Conservation (phyloP, 495 filamentous ascomycete species). For the Apodospora peruviana region DNA sequence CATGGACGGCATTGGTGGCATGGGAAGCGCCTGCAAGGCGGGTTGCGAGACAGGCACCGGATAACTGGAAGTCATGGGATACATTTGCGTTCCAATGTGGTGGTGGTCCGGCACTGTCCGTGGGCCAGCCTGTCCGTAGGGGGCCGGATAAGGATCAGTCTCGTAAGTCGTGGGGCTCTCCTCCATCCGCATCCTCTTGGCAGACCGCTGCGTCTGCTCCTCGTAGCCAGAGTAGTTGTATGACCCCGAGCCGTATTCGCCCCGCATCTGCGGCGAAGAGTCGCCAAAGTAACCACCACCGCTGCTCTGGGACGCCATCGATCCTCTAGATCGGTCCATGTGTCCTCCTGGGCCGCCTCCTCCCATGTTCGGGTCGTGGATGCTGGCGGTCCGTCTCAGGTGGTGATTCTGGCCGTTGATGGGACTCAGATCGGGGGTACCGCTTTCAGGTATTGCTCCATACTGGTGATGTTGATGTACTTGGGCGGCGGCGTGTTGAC, state of each 20-base stretch:
- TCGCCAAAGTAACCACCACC: slow-evolving; percentile 18
- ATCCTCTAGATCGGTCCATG: slow-evolving; percentile 13
- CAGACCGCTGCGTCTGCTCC: slow-evolving; percentile 8
- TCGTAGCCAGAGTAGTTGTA: slow-evolving; percentile 18
- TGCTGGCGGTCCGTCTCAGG: slow-evolving; percentile 13
- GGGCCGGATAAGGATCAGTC: slow-evolving; percentile 8
- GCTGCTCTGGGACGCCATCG: slow-evolving; percentile 14
- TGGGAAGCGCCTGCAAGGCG: slow-evolving; percentile 7
- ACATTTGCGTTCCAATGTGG: not conserved
- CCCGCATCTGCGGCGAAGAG: slow-evolving; percentile 18
- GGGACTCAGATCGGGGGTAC: slow-evolving; percentile 20
- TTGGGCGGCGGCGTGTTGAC: not conserved
- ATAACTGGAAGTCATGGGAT: slow-evolving; percentile 11
- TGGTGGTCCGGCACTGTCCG: slow-evolving; percentile 21
- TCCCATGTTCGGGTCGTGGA: slow-evolving; percentile 11
- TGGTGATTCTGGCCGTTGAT: slow-evolving; percentile 14
- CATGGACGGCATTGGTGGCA: slow-evolving; percentile 2
- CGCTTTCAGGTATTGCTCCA: slow-evolving; percentile 8
- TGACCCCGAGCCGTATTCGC: slow-evolving; percentile 10
- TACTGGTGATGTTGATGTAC: slow-evolving; percentile 5
- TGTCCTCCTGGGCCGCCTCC: slow-evolving; percentile 8
- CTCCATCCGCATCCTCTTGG: slow-evolving; percentile 13
- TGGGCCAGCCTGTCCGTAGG: slow-evolving; percentile 13
- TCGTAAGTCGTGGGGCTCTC: slow-evolving; percentile 16
- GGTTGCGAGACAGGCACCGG: slow-evolving; percentile 5